Evolutionary conservation across 2,329 filamentous ascomycete genomes (phyloP), one percentile per base, ranked within the genome.

Genomic region (Exserohilum rostratum): DNA sequence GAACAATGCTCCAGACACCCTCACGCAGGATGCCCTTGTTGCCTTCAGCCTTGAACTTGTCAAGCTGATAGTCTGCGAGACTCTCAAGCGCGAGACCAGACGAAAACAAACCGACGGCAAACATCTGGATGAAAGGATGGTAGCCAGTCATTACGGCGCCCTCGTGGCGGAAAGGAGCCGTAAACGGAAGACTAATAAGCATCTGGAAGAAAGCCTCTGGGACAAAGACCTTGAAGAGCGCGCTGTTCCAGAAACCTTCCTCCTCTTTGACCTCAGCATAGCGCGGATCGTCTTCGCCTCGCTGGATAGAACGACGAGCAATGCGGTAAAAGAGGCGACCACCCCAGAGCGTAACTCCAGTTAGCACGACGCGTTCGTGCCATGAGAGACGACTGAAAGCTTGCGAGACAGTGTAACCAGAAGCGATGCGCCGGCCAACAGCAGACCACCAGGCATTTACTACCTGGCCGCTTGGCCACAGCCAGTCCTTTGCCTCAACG

Each of bases 1-100:
- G 75, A 22, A 86, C 83, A 29, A 87, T 78, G 61, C 82, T 84
- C 83, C 83, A 87, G 27, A 87, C 85, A 11, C 84, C 84, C n/a
- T 83, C 78, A 12, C 80, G 78, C 57, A 82, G 77, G 27, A 86
- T 73, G 33, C 74, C 73, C 13, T 66, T 64, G 13, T 76, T 75
- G 5, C 70, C 69, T 18, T 78, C 69, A 39, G 74, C 73, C 56
- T 80, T 79, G 67, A 85, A 83, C 30, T 76, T 65, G 40, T 81
- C 80, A 12, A 87, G 74, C 65, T 87, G 84, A 43, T 75, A 75
- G 62, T 87, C 85, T 10, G 84, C 84, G 20, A 87, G 61, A 2
- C 79, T 76, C 65, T 87, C 84, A 11, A 87, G 66, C 2, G 80
- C 80, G 31, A 86, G 77, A 0, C 85, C 85, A n/a, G 81, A 72